Base-by-base conservation (phyloP, 441 rosid species). In the Gossypium gossypioides region DNA sequence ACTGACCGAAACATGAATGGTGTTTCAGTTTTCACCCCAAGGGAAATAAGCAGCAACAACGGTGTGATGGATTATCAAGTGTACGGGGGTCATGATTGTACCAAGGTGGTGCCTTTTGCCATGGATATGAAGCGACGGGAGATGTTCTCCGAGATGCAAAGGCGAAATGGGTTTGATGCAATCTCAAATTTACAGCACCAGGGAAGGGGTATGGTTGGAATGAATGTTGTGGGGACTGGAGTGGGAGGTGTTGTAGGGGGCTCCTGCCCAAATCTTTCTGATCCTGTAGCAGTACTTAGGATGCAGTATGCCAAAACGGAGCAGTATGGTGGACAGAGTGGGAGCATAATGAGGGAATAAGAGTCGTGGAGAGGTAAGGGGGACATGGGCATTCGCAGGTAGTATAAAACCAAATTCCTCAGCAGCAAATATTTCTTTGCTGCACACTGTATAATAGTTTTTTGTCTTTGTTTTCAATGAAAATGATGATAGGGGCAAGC, bases 221-320 rank as follows among this genome's bases (percentile, higher is more conserved):
- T 85, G 82, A 84, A 85, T 75, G 86, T 81, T 3, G 80, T 79
- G 2, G 89, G 86, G 37, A 76, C 87, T 19, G 85, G 84, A 29
- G 88, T 10, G 4, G 60, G 86, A n/a, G 73, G 75, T 42, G 65
- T 83, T 6, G 83, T 82, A 0, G 86, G 82, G 13, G 85, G 77
- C 10, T 63, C 85, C 0, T 79, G 86, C 65, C 70, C 77, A 0
- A 81, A 77, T 9, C 79, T 89, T 37, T 85, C 90, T 0, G 91
- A 88, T 76, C 90, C 96, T 0, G 91, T 90, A 79, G 84, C 84
- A 0, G 90, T 89, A 59, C 79, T 90, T 24, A 80, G 80, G 68
- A 77, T 76, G 85, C 96, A 88, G 32, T 86, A 72, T 63, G 84
- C 87, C 1, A 84, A 85, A 78, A 66, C 81, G 0, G 91, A 82